These are phyloP conservation scores for Lactarius hengduanensis DNA, from an alignment of 768 basidiomycete species.

Conservation along the genomic window DNA sequence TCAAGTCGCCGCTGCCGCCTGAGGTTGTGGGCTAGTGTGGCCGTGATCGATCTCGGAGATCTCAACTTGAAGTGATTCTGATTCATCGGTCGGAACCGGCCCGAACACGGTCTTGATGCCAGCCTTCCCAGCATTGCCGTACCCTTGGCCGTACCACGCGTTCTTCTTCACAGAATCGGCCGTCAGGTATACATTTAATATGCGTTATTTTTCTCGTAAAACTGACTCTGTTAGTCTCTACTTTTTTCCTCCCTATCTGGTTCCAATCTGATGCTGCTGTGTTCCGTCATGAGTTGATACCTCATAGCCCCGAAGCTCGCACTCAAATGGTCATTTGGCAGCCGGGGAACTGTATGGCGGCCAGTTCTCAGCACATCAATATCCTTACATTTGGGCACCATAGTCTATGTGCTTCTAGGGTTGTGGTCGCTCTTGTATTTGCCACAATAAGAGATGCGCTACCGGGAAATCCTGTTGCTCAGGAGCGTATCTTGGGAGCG, in stretches of 20 bases:
- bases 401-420: conserved; percentile 64
- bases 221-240: conserved; percentile 43
- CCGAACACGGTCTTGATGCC: conserved; percentile 9
- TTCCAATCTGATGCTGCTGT: conserved; percentile 57
- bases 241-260: conserved; percentile 54
- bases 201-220: neutral
- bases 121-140: conserved; percentile 57
- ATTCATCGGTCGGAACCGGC: neutral
- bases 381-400: neutral
- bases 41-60: no score
- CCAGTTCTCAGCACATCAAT: neutral
- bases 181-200: conserved; percentile 38
- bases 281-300: conserved; percentile 68
- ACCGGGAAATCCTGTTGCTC: conserved; percentile 52
- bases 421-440: conserved; percentile 61
- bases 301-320: conserved; percentile 45
- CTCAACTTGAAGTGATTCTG: no score
- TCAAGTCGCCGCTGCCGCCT: no score
- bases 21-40: no score
- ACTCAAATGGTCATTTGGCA: conserved; percentile 68
- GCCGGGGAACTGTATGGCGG: conserved; percentile 54
- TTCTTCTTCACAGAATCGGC: conserved; percentile 70
- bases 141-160: conserved; percentile 57
- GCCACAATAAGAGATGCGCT: conserved; percentile 63
- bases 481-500: conserved; percentile 67